Evolutionary conservation across 2,329 filamentous ascomycete genomes (phyloP).

Genomic region (Coccinonectria pachysandricola): DNA sequence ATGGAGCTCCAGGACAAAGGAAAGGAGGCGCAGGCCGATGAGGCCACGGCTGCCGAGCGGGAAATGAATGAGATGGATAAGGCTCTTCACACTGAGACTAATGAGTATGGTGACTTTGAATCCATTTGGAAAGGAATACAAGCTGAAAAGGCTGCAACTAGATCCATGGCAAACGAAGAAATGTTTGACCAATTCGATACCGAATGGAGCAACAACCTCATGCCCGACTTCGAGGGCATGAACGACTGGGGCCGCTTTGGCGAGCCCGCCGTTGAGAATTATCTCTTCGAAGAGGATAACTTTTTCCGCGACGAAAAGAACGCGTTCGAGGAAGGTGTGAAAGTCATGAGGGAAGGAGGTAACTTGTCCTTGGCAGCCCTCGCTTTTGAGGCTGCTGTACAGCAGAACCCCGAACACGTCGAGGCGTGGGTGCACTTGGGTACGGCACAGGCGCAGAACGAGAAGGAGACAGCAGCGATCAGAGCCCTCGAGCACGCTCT

Average conservation of each 20-base stretch:
- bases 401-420: slow-evolving; percentile 77
- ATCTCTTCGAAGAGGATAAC: slow-evolving; percentile 93
- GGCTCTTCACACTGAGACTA: slow-evolving; percentile 56
- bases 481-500: slow-evolving; percentile 85
- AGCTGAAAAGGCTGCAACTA: slow-evolving; percentile 61
- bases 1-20: slow-evolving; percentile 60
- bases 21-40: slow-evolving; percentile 47
- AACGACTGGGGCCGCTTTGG: slow-evolving; percentile 57
- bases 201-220: slow-evolving; percentile 59
- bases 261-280: slow-evolving; percentile 76
- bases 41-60: slow-evolving; percentile 62
- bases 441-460: slow-evolving; percentile 90
- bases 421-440: slow-evolving; percentile 92
- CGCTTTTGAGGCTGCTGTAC: slow-evolving; percentile 90
- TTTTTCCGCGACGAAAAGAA: slow-evolving; percentile 71
- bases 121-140: slow-evolving; percentile 77
- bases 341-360: slow-evolving; percentile 86
- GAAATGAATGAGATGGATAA: slow-evolving; percentile 83
- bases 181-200: slow-evolving; percentile 61
- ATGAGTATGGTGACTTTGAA: slow-evolving; percentile 80
- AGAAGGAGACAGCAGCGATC: slow-evolving; percentile 94
- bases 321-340: slow-evolving; percentile 85
- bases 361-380: slow-evolving; percentile 89
- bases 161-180: slow-evolving; percentile 59
- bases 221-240: slow-evolving; percentile 47